These are phyloP conservation scores for Eutypa lata DNA, from an alignment of 2,329 filamentous ascomycete species.

Conservation along the genomic window DNA sequence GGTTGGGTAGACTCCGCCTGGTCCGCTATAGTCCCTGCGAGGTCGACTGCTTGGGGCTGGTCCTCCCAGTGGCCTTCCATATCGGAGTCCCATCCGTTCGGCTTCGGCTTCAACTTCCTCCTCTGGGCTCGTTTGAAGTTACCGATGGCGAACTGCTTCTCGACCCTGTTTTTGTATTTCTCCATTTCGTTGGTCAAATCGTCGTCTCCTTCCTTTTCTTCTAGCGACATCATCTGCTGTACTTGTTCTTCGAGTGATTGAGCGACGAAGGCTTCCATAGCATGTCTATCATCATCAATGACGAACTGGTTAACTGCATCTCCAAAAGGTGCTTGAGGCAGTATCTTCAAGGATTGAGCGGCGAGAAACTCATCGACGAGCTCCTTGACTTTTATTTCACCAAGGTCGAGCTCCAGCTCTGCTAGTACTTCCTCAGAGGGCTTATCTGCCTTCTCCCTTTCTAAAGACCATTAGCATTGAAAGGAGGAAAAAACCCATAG, in stretches of 20 bases:
- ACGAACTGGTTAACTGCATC: constrained; percentile 93
- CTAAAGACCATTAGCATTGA: constrained; percentile 14
- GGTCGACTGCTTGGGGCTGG: constrained; percentile 64
- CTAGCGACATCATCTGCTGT: constrained; percentile 63
- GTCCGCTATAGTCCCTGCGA: constrained; percentile 35
- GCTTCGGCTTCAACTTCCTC: constrained; percentile 68
- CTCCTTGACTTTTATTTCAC: constrained; percentile 82
- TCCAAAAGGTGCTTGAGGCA: constrained; percentile 88
- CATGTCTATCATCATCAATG: constrained; percentile 90
- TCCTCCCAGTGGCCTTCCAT: constrained; percentile 84
- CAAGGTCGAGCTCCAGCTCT: constrained; percentile 62
- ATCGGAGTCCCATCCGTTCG: constrained; percentile 84
- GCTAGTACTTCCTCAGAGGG: constrained; percentile 64
- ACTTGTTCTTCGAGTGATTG: constrained; percentile 70
- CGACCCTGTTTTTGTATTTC: constrained; percentile 64
- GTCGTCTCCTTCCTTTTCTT: constrained; percentile 65
- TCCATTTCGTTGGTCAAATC: constrained; percentile 74
- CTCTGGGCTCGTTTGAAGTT: constrained; percentile 51
- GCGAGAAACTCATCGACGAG: constrained; percentile 84
- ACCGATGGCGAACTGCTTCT: constrained; percentile 68
- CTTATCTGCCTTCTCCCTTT: constrained; percentile 45
- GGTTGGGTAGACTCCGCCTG: constrained; percentile 16
- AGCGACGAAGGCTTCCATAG: constrained; percentile 77
- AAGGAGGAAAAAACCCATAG: not conserved
- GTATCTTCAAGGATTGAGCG: constrained; percentile 84